These are phyloP conservation scores for Mycotypha africana DNA, from an alignment of 371 early-diverging fungal genomes.

Conservation along the genomic window DNA sequence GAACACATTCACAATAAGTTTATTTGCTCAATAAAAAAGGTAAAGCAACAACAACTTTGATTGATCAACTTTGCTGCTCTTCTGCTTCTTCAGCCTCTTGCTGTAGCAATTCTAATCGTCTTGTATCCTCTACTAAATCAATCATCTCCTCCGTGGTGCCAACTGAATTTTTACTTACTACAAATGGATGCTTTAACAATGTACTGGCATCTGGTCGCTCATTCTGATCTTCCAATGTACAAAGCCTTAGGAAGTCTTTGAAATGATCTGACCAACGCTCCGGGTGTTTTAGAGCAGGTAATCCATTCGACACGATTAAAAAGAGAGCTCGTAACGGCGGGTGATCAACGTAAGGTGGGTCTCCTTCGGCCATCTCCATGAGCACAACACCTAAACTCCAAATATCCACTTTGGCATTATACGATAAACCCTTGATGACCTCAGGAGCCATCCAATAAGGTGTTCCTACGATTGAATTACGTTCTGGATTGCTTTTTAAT, in stretches of 20 bases:
- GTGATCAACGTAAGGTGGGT: slow-evolving; percentile 69
- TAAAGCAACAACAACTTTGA: too few relatives aligned
- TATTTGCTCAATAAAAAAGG: too few relatives aligned
- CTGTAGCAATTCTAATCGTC: slow-evolving; percentile 23
- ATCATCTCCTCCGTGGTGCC: slow-evolving; percentile 26
- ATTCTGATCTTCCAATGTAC: slow-evolving; percentile 39
- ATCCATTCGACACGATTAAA: slow-evolving; percentile 58
- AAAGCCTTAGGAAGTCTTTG: slow-evolving; percentile 47
- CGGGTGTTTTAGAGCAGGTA: slow-evolving; percentile 49
- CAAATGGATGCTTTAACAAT: slow-evolving; percentile 37
- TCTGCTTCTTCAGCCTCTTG: slow-evolving; percentile 18
- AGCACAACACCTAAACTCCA: slow-evolving; percentile 85
- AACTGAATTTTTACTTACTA: slow-evolving; percentile 24
- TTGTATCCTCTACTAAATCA: slow-evolving; percentile 24
- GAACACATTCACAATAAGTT: too few relatives aligned
- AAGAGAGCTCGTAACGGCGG: slow-evolving; percentile 61
- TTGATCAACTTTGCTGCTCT: too few relatives aligned
- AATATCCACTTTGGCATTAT: slow-evolving; percentile 80
- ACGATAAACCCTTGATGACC: slow-evolving; percentile 72
- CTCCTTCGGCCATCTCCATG: slow-evolving; percentile 81
- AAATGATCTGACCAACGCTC: slow-evolving; percentile 48
- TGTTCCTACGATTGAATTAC: slow-evolving; percentile 71
- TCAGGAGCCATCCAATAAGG: slow-evolving; percentile 99
- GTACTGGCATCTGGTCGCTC: slow-evolving; percentile 43
- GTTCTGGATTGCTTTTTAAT: slow-evolving; percentile 51